Base-by-base conservation (phyloP, 305 asterid genomes). In the Fraxinus sp. region DNA sequence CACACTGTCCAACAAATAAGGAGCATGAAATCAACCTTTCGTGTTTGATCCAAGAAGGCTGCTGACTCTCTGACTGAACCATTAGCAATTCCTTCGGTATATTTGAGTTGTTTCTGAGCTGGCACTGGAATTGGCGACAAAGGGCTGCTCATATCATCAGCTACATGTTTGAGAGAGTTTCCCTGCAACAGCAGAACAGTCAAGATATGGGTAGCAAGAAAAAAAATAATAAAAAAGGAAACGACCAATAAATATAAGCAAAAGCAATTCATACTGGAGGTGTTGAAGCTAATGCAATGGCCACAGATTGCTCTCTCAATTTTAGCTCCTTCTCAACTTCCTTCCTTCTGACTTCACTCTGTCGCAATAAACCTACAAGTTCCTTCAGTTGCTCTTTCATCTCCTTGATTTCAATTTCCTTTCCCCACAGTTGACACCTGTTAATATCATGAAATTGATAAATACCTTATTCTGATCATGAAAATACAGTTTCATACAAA, bases 31-130 rank as follows among this genome's bases (percentile, higher is more conserved):
- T 37, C 28, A 83, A 97, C 99, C 99, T 95, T 97, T 68, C 97
- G 90, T 26, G 92, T 84, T 84, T 97, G 98, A 87, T 93, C 95
- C 82, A 89, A 75, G 88, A 97, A 95, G 49, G 95, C 92, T 18
- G 92, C 92, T 8, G 97, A 91, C 68, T 94, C 98, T 86, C 92
- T 87, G 74, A 89, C 88, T 20, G 97, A 91, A 30, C 92, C 92
- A 87, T 91, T 97, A 59, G 93, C 98, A 57, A 97, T 93, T 85
- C 99, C 98, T 8, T 95, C 97, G 20, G 98, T 93, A 86, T 94
- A 97, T 81, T 95, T 95, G 78, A 95, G 98, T 84, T 97, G 99
- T 84, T 97, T 97, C 90, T 92, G 99, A 62, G 99, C 98, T 81
- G 98, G 98, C 35, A 95, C 93, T 1, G 97, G 93, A 78, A 95